Base-by-base conservation (phyloP, 352 stramenopile genomes). In the Phytophthora citrophthora region DNA sequence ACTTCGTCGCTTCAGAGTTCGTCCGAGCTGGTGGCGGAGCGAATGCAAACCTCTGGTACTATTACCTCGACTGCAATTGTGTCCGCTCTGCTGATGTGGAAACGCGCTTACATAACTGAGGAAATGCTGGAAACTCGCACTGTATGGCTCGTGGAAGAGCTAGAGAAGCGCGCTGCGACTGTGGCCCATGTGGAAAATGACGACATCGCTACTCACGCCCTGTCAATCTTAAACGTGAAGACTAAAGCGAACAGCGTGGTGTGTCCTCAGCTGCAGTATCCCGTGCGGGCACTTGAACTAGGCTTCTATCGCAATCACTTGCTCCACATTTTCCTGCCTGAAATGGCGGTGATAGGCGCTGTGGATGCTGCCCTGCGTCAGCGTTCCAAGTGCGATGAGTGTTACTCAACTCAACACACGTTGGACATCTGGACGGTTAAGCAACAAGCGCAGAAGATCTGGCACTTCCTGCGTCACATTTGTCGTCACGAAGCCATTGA, bases 281-380 rank as follows among this genome's bases (percentile, higher is more conserved):
- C 86, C 29, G 84, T 79, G 45, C 77, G 81, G 29, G 80, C 88
- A 31, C 66, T 97, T 2, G 81, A 91, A 49, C 54, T 97, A 4
- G 81, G 74, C 5, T 97, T 94, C 56, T 95, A 95, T 63, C 85
- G 89, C 4, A 97, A 97, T 55, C 86, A 95, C 36, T 56, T 96
- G 51, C 64, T 95, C 0, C 83, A 95, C 54, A 64, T 91, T 43
- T 95, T 97, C 31, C 40, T 94, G 5, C 79, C 74, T 1, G 86
- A 96, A 27, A 90, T 93, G 70, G 82, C 86, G 4, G 63, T 93
- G 16, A 57, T 85, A 32, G 79, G 82, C 18, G 83, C 84, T 8
- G 61, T 93, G 23, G 71, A 91, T 51, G 58, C 76, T 41, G 41
- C 84, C 39, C 36, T 81, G 13, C 64, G 68, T 5, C 64, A 62